A percentile compares a stretch with the other conserved stretches of the same genome.
These are phyloP conservation scores for Diaporthe nobilis DNA, from an alignment of 2,329 filamentous ascomycete genomes.

Conservation along the genomic window DNA sequence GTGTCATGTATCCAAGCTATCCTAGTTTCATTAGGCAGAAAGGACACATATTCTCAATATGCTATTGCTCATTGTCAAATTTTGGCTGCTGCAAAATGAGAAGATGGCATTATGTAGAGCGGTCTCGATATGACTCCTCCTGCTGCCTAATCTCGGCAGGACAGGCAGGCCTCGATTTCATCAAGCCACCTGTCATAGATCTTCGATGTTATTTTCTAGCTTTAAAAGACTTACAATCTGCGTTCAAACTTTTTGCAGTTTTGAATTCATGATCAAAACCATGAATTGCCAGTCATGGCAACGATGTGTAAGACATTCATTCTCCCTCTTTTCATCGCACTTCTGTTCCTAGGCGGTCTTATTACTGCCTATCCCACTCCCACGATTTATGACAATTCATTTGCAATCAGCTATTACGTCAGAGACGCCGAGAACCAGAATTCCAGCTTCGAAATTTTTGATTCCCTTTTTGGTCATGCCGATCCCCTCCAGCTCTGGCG, in stretches of 20 bases:
- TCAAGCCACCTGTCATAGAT: neutral
- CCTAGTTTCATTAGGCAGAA: neutral
- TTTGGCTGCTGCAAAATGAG: neutral
- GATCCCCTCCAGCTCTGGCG: neutral
- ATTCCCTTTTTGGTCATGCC: neutral
- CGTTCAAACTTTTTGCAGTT: rapidly evolving
- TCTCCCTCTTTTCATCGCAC: neutral
- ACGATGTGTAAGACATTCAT: neutral
- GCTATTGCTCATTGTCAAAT: neutral
- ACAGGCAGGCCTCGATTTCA: neutral
- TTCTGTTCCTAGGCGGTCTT: neutral
- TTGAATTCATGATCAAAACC: neutral
- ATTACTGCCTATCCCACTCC: neutral
- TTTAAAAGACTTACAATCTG: too few relatives aligned
- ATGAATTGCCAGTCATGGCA: neutral
- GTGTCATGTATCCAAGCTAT: neutral
- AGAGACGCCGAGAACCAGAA: neutral
- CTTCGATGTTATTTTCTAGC: neutral
- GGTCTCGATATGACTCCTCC: neutral
- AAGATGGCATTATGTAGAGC: neutral
- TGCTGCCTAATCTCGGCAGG: neutral
- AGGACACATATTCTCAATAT: neutral
- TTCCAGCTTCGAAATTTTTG: neutral
- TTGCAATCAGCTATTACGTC: neutral
- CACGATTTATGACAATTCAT: neutral